Conservation (phyloP, 2,329 filamentous ascomycete species). For the Dactylellina leptospora region DNA sequence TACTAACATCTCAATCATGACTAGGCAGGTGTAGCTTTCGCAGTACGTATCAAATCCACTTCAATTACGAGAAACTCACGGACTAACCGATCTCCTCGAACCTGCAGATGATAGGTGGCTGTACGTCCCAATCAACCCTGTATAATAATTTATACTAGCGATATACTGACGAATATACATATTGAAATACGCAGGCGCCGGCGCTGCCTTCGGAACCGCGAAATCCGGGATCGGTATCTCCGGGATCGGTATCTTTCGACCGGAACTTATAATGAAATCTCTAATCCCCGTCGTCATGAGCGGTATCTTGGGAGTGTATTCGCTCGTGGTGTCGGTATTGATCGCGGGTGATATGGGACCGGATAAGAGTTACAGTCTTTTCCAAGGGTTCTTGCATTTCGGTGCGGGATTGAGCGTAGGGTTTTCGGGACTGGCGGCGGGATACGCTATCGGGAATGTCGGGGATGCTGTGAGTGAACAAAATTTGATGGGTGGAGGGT, state of each 20-base stretch:
- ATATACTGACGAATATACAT: background rate
- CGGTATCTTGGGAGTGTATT: conserved; percentile 98
- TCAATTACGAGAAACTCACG: background rate
- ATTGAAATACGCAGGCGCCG: conserved; percentile 59
- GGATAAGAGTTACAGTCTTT: conserved; percentile 77
- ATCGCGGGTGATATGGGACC: conserved; percentile 88
- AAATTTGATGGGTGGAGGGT: background rate
- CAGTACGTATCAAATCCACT: conserved; percentile 33
- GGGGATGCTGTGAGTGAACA: conserved; percentile 76
- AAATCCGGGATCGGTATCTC: conserved; percentile 86
- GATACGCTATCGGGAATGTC: conserved; percentile 95
- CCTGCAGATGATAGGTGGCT: conserved; percentile 48
- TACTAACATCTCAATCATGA: conserved; percentile 5
- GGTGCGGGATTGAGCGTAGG: conserved; percentile 90
- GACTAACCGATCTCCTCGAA: background rate
- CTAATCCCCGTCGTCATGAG: conserved; percentile 83
- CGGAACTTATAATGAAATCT: conserved; percentile 85
- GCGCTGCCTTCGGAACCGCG: conserved; percentile 85
- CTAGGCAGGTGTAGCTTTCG: conserved; percentile 48
- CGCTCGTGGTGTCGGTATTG: conserved; percentile 93
- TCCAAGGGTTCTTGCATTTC: conserved; percentile 91
- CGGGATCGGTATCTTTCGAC: conserved; percentile 82
- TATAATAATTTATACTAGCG: background rate
- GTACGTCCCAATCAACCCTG: conserved; percentile 10
- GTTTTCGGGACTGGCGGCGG: conserved; percentile 88